A percentile compares a stretch with the other conserved stretches of the same genome.
phyloP scores from a whole-genome alignment of 2,329 filamentous ascomycete species.

The Parascedosporium putredinis region DNA sequence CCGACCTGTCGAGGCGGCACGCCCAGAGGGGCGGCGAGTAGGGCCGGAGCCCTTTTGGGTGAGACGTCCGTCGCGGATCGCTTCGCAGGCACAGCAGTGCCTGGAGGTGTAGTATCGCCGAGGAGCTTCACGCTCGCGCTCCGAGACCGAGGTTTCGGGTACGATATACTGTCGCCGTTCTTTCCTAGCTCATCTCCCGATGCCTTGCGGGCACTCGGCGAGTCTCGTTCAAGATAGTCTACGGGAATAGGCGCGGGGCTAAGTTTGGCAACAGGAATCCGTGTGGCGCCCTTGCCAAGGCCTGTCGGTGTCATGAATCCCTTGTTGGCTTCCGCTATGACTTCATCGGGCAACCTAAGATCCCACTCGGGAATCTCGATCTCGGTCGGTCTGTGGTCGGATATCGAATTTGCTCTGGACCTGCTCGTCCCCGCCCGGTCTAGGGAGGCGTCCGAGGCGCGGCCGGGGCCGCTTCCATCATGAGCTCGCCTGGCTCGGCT shows the following conservation, averaged over 20 bases:
- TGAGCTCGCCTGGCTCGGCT: constrained; percentile 28
- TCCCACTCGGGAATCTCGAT: constrained; percentile 51
- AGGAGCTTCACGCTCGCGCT: constrained; percentile 56
- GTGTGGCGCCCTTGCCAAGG: constrained; percentile 54
- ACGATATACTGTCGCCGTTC: constrained; percentile 49
- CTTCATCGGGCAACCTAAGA: constrained; percentile 66
- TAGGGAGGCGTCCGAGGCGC: background rate
- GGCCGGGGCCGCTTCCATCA: constrained; percentile 1
- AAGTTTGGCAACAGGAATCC: constrained; percentile 75
- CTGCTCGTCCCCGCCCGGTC: constrained; percentile 12
- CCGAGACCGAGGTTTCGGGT: constrained; percentile 54
- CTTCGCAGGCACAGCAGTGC: constrained; percentile 19
- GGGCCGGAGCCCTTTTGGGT: constrained; percentile 36
- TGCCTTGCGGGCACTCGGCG: constrained; percentile 44
- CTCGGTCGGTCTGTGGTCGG: constrained; percentile 27
- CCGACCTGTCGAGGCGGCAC: constrained; percentile 29
- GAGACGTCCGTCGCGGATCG: constrained; percentile 39
- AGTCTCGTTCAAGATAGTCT: constrained; percentile 64
- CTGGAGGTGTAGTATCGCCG: constrained; percentile 19
- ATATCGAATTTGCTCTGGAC: constrained; percentile 22
- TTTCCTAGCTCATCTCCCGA: constrained; percentile 30
- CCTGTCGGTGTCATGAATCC: constrained; percentile 41
- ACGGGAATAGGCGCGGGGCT: constrained; percentile 68
- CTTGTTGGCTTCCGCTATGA: constrained; percentile 47
- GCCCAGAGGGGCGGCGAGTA: constrained; percentile 3